Evolutionary conservation across 208 protist species (phyloP).

Genomic region (Herpetomonas samuelpessoai): DNA sequence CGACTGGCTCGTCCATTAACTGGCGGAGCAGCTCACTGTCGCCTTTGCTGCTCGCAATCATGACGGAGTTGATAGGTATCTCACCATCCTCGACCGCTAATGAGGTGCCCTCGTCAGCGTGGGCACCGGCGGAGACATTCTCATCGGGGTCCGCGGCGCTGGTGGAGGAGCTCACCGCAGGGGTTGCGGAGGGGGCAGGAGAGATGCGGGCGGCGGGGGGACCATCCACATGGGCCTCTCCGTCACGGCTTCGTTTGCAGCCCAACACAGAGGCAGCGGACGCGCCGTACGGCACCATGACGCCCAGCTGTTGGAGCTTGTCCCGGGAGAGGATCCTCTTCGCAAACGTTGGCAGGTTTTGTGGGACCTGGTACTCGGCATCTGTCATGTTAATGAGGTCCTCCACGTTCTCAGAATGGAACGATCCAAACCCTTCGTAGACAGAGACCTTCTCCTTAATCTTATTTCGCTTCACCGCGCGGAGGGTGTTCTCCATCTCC

Average conservation of each 20-base stretch:
- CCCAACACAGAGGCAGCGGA: background rate
- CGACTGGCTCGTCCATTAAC: conserved; percentile 2
- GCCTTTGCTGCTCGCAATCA: background rate
- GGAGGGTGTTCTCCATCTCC: conserved; percentile 25
- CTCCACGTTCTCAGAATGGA: conserved; percentile 91
- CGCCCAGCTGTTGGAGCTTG: conserved; percentile 24
- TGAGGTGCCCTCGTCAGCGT: background rate
- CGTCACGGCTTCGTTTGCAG: conserved; percentile 5
- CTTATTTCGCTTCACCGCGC: conserved; percentile 13
- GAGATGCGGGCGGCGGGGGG: background rate
- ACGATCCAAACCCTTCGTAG: conserved; percentile 91
- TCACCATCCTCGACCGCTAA: background rate
- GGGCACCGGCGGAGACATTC: background rate
- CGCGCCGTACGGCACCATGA: background rate
- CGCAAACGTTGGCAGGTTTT: conserved; percentile 40
- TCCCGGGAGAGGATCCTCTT: conserved; percentile 28
- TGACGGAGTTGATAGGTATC: background rate
- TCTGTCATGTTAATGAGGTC: conserved; percentile 53
- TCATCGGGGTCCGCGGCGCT: background rate
- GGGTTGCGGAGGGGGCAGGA: background rate
- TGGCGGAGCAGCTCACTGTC: conserved; percentile 9
- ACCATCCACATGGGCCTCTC: background rate
- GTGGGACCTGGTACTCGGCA: conserved; percentile 47
- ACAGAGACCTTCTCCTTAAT: conserved; percentile 27
- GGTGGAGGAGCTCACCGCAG: background rate